Conservation (phyloP, 345 rosid species). For the Sisymbrium altissimum region DNA sequence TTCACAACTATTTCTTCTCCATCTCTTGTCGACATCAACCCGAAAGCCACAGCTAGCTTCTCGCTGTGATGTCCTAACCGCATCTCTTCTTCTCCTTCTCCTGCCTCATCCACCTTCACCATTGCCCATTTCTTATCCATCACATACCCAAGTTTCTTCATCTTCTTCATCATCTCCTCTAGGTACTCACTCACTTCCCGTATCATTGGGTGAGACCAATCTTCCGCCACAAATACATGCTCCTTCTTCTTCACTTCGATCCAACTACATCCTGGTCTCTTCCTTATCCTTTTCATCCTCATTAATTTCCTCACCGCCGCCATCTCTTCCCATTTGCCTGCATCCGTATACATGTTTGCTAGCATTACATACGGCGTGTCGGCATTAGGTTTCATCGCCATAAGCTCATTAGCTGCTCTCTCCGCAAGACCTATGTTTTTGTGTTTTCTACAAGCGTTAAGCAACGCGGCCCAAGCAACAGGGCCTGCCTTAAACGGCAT, state of each 20-base stretch:
- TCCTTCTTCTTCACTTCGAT: slow-evolving; percentile 59
- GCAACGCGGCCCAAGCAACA: slow-evolving; percentile 75
- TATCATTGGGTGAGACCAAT: slow-evolving; percentile 77
- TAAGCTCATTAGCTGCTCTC: slow-evolving; percentile 62
- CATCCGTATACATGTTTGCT: slow-evolving; percentile 66
- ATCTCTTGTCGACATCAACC: slow-evolving; percentile 62
- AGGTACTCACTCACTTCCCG: slow-evolving; percentile 50
- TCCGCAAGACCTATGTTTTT: slow-evolving; percentile 62
- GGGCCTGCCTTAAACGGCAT: slow-evolving; percentile 72
- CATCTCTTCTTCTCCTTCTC: slow-evolving; percentile 55
- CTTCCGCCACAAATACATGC: slow-evolving; percentile 84
- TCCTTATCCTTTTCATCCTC: slow-evolving; percentile 73
- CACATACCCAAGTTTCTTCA: slow-evolving; percentile 68
- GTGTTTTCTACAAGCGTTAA: slow-evolving; percentile 75
- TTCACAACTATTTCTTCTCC: slow-evolving; percentile 67
- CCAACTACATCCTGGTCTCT: slow-evolving; percentile 95
- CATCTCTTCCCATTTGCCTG: slow-evolving; percentile 71
- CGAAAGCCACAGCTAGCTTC: slow-evolving; percentile 87
- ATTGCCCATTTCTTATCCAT: slow-evolving; percentile 69
- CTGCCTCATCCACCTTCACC: slow-evolving; percentile 57
- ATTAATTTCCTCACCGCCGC: slow-evolving; percentile 63
- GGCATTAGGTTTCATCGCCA: slow-evolving; percentile 63
- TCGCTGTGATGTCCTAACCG: slow-evolving; percentile 75
- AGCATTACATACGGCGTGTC: slow-evolving; percentile 84
- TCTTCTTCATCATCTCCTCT: slow-evolving; percentile 62